A percentile compares a stretch with the other conserved stretches of the same genome.
These are phyloP conservation scores for Coniferiporia weirii DNA, from an alignment of 1,284 basidiomycete genomes.

Conservation along the genomic window DNA sequence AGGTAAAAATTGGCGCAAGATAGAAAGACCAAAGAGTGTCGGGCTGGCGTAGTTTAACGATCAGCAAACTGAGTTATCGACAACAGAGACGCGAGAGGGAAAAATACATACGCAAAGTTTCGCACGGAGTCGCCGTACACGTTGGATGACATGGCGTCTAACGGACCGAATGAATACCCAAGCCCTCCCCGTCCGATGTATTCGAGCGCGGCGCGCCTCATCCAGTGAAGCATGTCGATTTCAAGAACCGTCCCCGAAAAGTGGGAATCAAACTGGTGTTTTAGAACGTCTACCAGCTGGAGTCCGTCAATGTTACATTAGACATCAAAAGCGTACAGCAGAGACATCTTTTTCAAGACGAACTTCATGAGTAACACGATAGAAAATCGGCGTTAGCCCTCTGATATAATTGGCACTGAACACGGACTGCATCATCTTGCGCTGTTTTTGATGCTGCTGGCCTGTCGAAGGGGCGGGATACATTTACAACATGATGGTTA, in stretches of 20 bases:
- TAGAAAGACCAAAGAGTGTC: slow-evolving; percentile 13
- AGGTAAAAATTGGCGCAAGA: slow-evolving; percentile 23
- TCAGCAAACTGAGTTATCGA: neutral
- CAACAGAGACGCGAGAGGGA: neutral
- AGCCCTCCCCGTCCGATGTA: slow-evolving; percentile 37
- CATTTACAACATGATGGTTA: neutral
- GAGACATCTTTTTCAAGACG: neutral
- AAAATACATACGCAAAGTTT: slow-evolving; percentile 15
- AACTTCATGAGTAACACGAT: slow-evolving; percentile 18
- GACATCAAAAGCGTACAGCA: too few species aligned
- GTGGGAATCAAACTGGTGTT: slow-evolving; percentile 23
- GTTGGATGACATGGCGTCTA: slow-evolving; percentile 19
- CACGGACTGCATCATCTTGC: slow-evolving; percentile 23
- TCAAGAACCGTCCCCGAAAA: neutral
- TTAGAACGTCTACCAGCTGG: slow-evolving; percentile 20
- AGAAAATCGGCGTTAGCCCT: slow-evolving; percentile 23
- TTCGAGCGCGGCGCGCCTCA: slow-evolving; percentile 35
- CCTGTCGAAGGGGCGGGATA: slow-evolving; percentile 14
- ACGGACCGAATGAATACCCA: slow-evolving; percentile 35
- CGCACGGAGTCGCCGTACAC: slow-evolving; percentile 16
- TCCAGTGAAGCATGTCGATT: slow-evolving; percentile 34
- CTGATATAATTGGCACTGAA: slow-evolving; percentile 24
- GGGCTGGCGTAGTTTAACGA: slow-evolving; percentile 10
- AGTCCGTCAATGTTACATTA: neutral
- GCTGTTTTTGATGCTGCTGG: slow-evolving; percentile 19